phyloP scores from a whole-genome alignment of 2,329 filamentous ascomycete genomes.

The Coccinonectria pachysandricola region DNA sequence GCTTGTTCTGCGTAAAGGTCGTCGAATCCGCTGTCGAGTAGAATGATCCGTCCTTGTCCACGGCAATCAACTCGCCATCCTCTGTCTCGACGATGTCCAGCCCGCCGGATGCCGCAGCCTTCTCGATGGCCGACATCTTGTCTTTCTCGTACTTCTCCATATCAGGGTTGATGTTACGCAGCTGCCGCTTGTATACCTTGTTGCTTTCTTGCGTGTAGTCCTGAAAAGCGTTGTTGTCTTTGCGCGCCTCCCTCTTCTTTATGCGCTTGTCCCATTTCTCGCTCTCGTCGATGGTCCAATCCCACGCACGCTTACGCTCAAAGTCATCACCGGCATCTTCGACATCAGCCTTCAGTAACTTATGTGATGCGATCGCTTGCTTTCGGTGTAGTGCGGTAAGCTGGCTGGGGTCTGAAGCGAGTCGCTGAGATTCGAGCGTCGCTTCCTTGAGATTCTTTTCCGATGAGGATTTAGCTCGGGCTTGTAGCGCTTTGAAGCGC shows the following conservation, averaged over 20 bases:
- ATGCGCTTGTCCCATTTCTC: slow-evolving; percentile 89
- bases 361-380: slow-evolving; percentile 80
- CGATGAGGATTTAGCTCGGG: slow-evolving; percentile 62
- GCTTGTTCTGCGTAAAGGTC: slow-evolving; percentile 73
- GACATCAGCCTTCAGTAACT: slow-evolving; percentile 84
- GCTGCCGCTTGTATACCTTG: slow-evolving; percentile 89
- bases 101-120: slow-evolving; percentile 72
- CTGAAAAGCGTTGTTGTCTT: slow-evolving; percentile 80
- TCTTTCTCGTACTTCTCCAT: slow-evolving; percentile 78
- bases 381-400: slow-evolving; percentile 73
- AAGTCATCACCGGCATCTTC: slow-evolving; percentile 83
- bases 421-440: slow-evolving; percentile 69
- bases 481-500: slow-evolving; percentile 79
- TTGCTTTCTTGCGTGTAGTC: slow-evolving; percentile 81
- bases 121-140: slow-evolving; percentile 76
- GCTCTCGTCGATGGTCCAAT: slow-evolving; percentile 93
- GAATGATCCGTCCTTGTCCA: slow-evolving; percentile 84
- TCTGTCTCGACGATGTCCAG: slow-evolving; percentile 94
- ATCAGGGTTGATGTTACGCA: slow-evolving; percentile 66
- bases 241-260: slow-evolving; percentile 71
- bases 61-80: slow-evolving; percentile 83
- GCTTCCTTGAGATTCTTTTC: slow-evolving; percentile 75
- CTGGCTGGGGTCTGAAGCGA: slow-evolving; percentile 66
- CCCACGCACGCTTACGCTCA: slow-evolving; percentile 95
- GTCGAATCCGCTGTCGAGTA: slow-evolving; percentile 82